Evolutionary conservation across 2,329 filamentous ascomycete species (phyloP).

Genomic region (Aureobasidium namibiae): DNA sequence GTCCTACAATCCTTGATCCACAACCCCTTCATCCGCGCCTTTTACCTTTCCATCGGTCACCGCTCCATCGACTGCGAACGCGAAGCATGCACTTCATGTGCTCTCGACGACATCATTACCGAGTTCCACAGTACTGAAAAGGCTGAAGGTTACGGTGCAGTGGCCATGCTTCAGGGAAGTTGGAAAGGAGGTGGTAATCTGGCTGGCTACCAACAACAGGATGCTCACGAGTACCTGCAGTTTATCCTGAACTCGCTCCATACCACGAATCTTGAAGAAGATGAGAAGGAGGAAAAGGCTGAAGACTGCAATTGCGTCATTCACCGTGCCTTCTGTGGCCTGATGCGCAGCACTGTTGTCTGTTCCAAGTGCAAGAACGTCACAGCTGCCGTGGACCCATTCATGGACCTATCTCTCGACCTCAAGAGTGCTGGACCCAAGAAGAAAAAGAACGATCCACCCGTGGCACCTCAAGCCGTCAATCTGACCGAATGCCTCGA

Average conservation of each 20-base stretch:
- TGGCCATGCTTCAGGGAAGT: slow-evolving; percentile 79
- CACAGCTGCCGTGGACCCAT: slow-evolving; percentile 76
- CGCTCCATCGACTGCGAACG: slow-evolving; percentile 62
- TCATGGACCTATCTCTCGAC: slow-evolving; percentile 82
- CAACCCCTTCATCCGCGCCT: slow-evolving; percentile 84
- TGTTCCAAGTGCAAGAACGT: slow-evolving; percentile 80
- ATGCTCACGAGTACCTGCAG: slow-evolving; percentile 95
- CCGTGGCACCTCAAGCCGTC: slow-evolving; percentile 26
- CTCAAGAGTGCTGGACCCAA: slow-evolving; percentile 57
- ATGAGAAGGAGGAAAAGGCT: slow-evolving; percentile 21
- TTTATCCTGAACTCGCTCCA: slow-evolving; percentile 90
- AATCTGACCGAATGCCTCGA: slow-evolving; percentile 59
- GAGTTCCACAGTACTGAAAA: slow-evolving; percentile 63
- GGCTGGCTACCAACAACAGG: slow-evolving; percentile 89
- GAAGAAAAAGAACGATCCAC: slow-evolving; percentile 36
- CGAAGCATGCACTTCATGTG: slow-evolving; percentile 51
- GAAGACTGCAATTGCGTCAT: slow-evolving; percentile 74
- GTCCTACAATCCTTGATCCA: slow-evolving; percentile 89
- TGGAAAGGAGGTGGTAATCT: slow-evolving; percentile 66
- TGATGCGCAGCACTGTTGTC: slow-evolving; percentile 81
- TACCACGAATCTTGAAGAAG: slow-evolving; percentile 54
- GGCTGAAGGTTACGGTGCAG: slow-evolving; percentile 82
- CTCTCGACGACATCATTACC: slow-evolving; percentile 54
- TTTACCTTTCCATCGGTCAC: slow-evolving; percentile 87
- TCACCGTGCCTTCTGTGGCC: slow-evolving; percentile 90